Conservation (phyloP, 371 early-diverging fungal genomes). For the Capillidium heterosporum region DNA sequence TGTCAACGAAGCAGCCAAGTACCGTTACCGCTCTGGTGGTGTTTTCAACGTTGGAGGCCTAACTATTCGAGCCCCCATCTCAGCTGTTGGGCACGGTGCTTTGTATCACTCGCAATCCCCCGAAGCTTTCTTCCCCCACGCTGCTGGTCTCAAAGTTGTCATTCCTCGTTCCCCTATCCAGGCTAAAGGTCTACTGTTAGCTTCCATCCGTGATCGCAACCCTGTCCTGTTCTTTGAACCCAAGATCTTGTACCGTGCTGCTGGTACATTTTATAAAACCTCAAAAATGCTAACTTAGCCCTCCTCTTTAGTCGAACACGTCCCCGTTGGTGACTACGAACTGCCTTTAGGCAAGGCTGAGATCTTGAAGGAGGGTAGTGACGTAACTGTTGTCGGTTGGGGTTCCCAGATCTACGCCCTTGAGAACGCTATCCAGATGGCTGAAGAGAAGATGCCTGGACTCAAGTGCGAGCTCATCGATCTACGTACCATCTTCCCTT, state of each 20-base stretch:
- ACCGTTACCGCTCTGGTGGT: conserved; percentile 87
- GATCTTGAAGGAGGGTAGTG: conserved; percentile 69
- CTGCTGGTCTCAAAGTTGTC: conserved; percentile 86
- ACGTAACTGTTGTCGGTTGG: conserved; percentile 85
- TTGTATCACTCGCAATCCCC: conserved; percentile 93
- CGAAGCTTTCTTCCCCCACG: conserved; percentile 91
- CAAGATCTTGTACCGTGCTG: conserved; percentile 88
- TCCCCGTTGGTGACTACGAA: conserved; percentile 83
- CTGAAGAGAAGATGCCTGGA: conserved; percentile 77
- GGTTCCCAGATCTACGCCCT: conserved; percentile 87
- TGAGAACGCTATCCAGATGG: conserved; percentile 76
- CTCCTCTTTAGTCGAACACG: conserved; percentile 61
- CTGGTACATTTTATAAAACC: conserved; percentile 25
- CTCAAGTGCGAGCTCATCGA: conserved; percentile 89
- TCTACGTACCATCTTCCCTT: conserved; percentile 77
- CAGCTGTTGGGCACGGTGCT: conserved; percentile 95
- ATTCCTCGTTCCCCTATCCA: conserved; percentile 89
- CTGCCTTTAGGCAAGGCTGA: conserved; percentile 91
- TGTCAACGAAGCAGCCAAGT: conserved; percentile 98
- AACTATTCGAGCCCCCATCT: conserved; percentile 81
- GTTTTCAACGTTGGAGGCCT: conserved; percentile 82
- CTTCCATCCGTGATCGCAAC: conserved; percentile 84
- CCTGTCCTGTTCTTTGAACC: conserved; percentile 95
- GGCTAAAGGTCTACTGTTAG: conserved; percentile 87
- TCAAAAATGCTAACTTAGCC: not conserved